Percentiles rank a stretch among this genome's conserved stretches.
These are phyloP conservation scores for Diaporthe sp. DNA, from an alignment of 2,329 filamentous ascomycete genomes.

Conservation along the genomic window DNA sequence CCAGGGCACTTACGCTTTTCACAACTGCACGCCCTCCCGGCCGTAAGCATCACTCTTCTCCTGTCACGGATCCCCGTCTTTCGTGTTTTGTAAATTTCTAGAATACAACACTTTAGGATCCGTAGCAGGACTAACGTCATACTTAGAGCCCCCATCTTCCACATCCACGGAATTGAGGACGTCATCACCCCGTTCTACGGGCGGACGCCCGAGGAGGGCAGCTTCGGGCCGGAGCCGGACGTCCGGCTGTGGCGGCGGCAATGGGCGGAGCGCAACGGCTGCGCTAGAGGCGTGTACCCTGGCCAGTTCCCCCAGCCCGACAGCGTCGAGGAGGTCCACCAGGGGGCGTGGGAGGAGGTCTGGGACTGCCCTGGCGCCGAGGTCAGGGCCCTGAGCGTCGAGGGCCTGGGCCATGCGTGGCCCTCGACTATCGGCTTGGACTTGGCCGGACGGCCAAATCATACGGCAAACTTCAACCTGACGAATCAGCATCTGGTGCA, in stretches of 20 bases:
- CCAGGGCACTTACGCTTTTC: slow-evolving; percentile 35
- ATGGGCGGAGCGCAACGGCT: slow-evolving; percentile 38
- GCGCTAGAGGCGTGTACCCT: slow-evolving; percentile 29
- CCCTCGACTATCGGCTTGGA: slow-evolving; percentile 37
- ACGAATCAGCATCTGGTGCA: slow-evolving; percentile 37
- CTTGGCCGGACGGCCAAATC: slow-evolving; percentile 33
- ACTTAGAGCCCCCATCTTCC: slow-evolving; percentile 37
- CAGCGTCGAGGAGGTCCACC: slow-evolving; percentile 33
- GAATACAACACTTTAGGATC: no score
- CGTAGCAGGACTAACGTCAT: no score
- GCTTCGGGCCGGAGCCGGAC: slow-evolving; percentile 36
- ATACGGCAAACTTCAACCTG: slow-evolving; percentile 38
- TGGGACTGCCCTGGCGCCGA: slow-evolving; percentile 37
- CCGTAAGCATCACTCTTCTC: no score
- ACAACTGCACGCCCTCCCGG: slow-evolving; percentile 35
- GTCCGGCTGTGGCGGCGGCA: slow-evolving; percentile 36
- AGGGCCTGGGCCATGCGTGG: slow-evolving; percentile 38
- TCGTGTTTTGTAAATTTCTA: no score
- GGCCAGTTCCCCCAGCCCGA: slow-evolving; percentile 35
- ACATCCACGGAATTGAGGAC: slow-evolving; percentile 37
- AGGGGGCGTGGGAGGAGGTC: slow-evolving; percentile 37
- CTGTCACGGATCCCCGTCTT: no score
- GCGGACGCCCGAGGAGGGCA: slow-evolving; percentile 31
- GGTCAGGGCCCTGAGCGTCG: slow-evolving; percentile 36
- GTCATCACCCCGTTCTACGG: slow-evolving; percentile 36